A percentile compares a stretch with the other conserved stretches of the same genome.
Evolutionary conservation across 140 eudicot species (phyloP).

Genomic region (Oenanthe javanica): DNA sequence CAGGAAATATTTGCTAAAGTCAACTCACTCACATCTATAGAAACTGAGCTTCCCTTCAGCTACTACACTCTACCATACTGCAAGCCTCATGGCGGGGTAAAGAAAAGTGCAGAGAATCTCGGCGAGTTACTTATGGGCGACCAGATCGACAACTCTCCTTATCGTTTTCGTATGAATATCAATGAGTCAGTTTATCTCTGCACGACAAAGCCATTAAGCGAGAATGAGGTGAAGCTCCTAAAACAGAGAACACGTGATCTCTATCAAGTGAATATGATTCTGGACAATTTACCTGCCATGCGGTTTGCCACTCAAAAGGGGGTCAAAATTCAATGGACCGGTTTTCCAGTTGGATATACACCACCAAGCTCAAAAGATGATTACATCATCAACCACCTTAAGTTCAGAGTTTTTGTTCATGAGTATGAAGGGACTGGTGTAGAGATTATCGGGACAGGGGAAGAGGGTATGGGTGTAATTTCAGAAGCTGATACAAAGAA

Average conservation of each 20-base stretch:
- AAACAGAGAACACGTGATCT: constrained; percentile 71
- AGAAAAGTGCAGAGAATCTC: constrained; percentile 72
- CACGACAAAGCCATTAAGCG: constrained; percentile 43
- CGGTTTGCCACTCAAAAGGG: constrained; percentile 60
- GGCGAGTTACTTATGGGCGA: constrained; percentile 79
- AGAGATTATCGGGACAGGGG: constrained; percentile 61
- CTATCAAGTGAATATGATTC: constrained; percentile 67
- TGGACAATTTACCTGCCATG: constrained; percentile 69
- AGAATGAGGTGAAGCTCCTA: constrained; percentile 52
- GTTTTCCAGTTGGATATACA: constrained; percentile 58
- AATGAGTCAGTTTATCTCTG: constrained; percentile 59
- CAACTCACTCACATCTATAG: constrained; percentile 69
- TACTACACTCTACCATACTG: constrained; percentile 74
- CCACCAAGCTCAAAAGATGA: constrained; percentile 38
- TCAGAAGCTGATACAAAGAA: constrained; percentile 50
- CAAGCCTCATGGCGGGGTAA: constrained; percentile 48
- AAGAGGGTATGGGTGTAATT: constrained; percentile 65
- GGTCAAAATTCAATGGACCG: constrained; percentile 59
- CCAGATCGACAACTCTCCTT: constrained; percentile 74
- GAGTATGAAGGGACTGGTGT: constrained; percentile 64
- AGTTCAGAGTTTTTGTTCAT: constrained; percentile 48
- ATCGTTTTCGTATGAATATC: constrained; percentile 56
- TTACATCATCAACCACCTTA: constrained; percentile 55
- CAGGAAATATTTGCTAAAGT: constrained; percentile 51
- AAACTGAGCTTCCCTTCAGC: constrained; percentile 70